These are phyloP conservation scores for Tilletia indica DNA, from an alignment of 1,284 basidiomycete genomes.

Conservation along the genomic window DNA sequence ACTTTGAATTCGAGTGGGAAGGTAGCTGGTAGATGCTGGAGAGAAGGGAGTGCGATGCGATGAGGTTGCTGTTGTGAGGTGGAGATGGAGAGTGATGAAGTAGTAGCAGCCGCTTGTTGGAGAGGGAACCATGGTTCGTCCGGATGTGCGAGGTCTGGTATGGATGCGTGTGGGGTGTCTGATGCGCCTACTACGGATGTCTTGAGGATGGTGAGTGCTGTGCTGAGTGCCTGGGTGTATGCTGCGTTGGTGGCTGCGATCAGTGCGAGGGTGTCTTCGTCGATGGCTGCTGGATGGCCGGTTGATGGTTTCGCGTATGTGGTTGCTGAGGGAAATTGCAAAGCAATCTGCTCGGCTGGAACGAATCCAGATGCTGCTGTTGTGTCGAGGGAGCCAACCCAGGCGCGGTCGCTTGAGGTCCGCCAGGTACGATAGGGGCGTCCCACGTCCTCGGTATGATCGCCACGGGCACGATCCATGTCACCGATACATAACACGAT, in stretches of 20 bases:
- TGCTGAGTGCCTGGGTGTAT: background rate
- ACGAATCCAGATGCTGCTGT: background rate
- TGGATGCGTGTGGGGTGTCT: background rate
- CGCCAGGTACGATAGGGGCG: conserved; percentile 21
- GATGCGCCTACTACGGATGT: background rate
- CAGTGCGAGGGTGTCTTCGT: background rate
- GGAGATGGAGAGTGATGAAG: too few relatives aligned
- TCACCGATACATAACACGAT: conserved; percentile 68
- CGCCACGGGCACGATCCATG: conserved; percentile 73
- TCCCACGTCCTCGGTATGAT: conserved; percentile 69
- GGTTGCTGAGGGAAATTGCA: background rate
- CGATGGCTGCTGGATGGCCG: background rate
- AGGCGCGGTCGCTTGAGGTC: too few relatives aligned
- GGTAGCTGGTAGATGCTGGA: background rate
- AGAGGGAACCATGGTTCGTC: conserved; percentile 9
- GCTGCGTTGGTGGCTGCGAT: background rate
- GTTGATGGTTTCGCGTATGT: background rate
- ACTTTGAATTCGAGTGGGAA: background rate
- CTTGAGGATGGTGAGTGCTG: conserved; percentile 7
- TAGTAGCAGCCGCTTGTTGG: background rate
- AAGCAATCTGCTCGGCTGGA: background rate
- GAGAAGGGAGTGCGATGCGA: background rate
- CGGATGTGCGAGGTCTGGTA: too few relatives aligned
- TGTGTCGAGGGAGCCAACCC: background rate
- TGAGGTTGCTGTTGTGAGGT: too few relatives aligned